Evolutionary conservation across 2,329 filamentous ascomycete species (phyloP), one percentile per base, ranked within the genome.

Genomic region (Colletotrichum gigasporum): DNA sequence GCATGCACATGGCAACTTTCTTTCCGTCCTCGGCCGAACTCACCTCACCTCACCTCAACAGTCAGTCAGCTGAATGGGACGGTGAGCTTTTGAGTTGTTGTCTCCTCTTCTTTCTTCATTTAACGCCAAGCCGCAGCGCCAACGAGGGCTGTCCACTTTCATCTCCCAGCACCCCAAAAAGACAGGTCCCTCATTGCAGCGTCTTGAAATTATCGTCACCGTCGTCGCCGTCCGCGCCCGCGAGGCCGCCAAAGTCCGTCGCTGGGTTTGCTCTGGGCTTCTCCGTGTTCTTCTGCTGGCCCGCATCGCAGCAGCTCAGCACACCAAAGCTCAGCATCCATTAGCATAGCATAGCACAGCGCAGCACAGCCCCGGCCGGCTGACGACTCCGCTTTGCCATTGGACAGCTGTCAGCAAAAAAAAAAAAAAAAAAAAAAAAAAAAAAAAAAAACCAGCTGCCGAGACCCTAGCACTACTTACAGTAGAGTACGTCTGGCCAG

Each of bases 341-440:
- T 14, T 54, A 20, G 24, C 35, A 26, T 35, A 47, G 45, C 10
- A 47, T 18, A 20, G 24, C 35, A 26, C 44, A 47, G 45, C 10
- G 39, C 24, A 47, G 35, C 59, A 63, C 51, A 65, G 63, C 63
- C 63, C 30, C 58, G 14, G 32, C 28, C 51, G 47, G 63, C 63
- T 65, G 42, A 65, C 63, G 63, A 65, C 58, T 65, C 37, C 50
- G 50, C 57, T 65, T 65, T 30, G 63, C 58, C 63, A 57, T 65
- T 61, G 54, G 45, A 44, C 16, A 26, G 35, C 18, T 50, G 26
- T 51, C 20, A 32, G 16, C 14, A 12, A 9, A 37, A 18, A 20
- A 7, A 37, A 2, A 39, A 16, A 39, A 16, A n/a, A n/a, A 12
- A 9, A 37, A 18, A 20, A 7, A 37, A 2, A 39, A 16, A 39